Evolutionary conservation across 2,329 filamentous ascomycete species (phyloP).

Genomic region (Pseudodiploospora longispora): DNA sequence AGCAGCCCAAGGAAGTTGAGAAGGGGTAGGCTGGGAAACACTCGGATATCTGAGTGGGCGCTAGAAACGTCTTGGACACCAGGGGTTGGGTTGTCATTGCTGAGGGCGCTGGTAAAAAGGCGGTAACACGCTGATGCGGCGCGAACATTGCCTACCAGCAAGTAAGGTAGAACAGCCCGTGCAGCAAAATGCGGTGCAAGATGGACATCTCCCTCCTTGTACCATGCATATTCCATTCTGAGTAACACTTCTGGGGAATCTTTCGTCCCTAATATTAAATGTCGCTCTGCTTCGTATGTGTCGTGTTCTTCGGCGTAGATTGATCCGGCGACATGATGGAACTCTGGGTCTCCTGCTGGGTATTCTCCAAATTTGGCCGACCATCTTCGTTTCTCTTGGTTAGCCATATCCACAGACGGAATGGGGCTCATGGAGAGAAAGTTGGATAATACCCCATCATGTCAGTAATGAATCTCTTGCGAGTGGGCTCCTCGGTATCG

Average conservation of each 20-base stretch:
- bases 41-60: slow-evolving; percentile 61
- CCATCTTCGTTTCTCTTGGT: slow-evolving; percentile 45
- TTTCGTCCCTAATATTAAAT: slow-evolving; percentile 80
- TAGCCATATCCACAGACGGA: neutral
- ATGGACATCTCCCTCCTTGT: slow-evolving; percentile 78
- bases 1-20: slow-evolving; percentile 89
- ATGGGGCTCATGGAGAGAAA: slow-evolving; percentile 7
- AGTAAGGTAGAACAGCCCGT: slow-evolving; percentile 81
- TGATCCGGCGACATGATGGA: slow-evolving; percentile 85
- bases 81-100: slow-evolving; percentile 41
- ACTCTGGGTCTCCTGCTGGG: slow-evolving; percentile 84
- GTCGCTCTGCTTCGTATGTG: slow-evolving; percentile 85
- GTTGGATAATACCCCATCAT: slow-evolving; percentile 56
- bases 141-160: slow-evolving; percentile 82
- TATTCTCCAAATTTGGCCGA: slow-evolving; percentile 77
- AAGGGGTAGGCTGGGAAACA: slow-evolving; percentile 87
- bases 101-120: slow-evolving; percentile 41
- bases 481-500: slow-evolving; percentile 72
- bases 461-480: slow-evolving; percentile 86
- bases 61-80: slow-evolving; percentile 74
- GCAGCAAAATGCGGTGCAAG: slow-evolving; percentile 80
- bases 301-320: slow-evolving; percentile 92
- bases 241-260: slow-evolving; percentile 77
- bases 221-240: slow-evolving; percentile 88
- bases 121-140: slow-evolving; percentile 78